Conservation (phyloP, 192 early-diverging fungal genomes). For the Umbelopsis sp. region DNA sequence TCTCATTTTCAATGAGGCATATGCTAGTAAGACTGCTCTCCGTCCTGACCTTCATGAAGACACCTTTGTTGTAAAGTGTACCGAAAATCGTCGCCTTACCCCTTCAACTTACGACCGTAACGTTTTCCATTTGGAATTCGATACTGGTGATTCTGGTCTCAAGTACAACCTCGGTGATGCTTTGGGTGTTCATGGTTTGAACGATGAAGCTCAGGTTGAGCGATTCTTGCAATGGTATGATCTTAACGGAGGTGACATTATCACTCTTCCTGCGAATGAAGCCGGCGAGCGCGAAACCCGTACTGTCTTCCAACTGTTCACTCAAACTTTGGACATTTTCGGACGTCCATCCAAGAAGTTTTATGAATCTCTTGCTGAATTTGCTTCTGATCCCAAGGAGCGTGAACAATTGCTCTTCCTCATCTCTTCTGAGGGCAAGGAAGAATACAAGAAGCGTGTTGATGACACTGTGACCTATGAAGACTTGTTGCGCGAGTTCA, state of each 20-base stretch:
- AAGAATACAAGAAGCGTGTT: constrained; percentile 78
- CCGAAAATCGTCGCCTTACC: constrained; percentile 84
- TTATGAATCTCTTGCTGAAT: constrained; percentile 79
- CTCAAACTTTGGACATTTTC: constrained; percentile 88
- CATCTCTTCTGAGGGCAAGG: constrained; percentile 70
- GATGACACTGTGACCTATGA: constrained; percentile 86
- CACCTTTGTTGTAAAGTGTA: constrained; percentile 64
- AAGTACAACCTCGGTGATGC: constrained; percentile 94
- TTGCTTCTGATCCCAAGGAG: constrained; percentile 70
- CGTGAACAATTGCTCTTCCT: constrained; percentile 66
- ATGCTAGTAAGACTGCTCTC: constrained; percentile 41
- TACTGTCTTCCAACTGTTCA: constrained; percentile 78
- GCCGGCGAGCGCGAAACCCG: constrained; percentile 67
- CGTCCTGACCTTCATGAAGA: constrained; percentile 68
- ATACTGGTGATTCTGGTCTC: constrained; percentile 75
- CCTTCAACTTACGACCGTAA: constrained; percentile 90
- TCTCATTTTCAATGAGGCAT: constrained; percentile 76
- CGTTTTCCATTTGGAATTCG: constrained; percentile 97
- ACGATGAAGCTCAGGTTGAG: constrained; percentile 72
- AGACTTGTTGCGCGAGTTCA: constrained; percentile 85
- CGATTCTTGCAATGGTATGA: constrained; percentile 78
- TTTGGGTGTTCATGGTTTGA: constrained; percentile 90
- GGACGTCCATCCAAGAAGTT: constrained; percentile 95
- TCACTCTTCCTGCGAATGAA: constrained; percentile 59
- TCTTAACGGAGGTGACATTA: constrained; percentile 64